Base-by-base conservation (phyloP, 129 eudicot species). In the Mikania micrantha region DNA sequence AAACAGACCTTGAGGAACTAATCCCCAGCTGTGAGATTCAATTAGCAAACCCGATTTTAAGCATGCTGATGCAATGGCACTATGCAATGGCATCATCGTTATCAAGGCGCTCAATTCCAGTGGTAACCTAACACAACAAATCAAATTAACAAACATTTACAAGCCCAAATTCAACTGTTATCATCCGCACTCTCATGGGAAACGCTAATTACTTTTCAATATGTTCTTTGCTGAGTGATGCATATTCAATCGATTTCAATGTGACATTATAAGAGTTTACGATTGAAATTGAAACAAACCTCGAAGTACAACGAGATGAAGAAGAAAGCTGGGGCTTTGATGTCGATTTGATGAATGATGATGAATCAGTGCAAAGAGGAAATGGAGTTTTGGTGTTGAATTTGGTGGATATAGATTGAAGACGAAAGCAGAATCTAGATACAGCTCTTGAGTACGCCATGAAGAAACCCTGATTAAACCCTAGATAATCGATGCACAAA, bases 71-170 rank as follows among this genome's bases (percentile, higher is more conserved):
- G 94, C 94, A 67, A 83, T 75, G 20, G 88, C 94, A 69, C 83
- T 86, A 78, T 86, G 88, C 82, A 86, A 56, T 15, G 94, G 94
- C 79, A 86, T 53, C 88, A 86, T 86, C 4, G 93, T 73, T 16
- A 74, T 64, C 73, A 83, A 66, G 27, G 81, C 66, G 63, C 88
- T 78, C 73, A 80, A 27, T 69, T 83, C 94, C 69, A 78, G 75
- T 13, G 88, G 86, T 76, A 86, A 83, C 74, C 88, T 86, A 72
- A 53, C 36, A 45, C 27, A 40, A 45, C 16, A 47, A 0, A 72
- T 1, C 50, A 42, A 29, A 59, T 4, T 22, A 42, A 45, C 25
- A 31, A 45, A 47, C 49, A 21, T 35, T 34, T 15, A 28, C 21
- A 34, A 1, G 11, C 24, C 63, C 27, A 68, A 19, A 31, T 36